A percentile compares a stretch with the other conserved stretches of the same genome.
Conservation (phyloP, 2,329 filamentous ascomycete genomes). For the Fusarium sp. region DNA sequence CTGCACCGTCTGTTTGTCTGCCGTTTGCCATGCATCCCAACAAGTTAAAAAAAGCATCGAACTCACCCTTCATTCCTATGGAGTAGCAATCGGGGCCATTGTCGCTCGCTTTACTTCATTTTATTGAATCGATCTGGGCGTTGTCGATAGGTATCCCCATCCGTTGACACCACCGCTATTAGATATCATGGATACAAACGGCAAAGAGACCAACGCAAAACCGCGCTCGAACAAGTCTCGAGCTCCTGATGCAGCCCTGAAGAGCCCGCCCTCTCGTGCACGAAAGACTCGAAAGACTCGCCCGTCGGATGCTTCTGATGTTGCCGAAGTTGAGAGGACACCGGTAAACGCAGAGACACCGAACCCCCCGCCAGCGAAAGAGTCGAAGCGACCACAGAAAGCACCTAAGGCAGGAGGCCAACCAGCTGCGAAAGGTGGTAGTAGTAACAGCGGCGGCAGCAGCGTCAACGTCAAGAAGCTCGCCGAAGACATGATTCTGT, state of each 20-base stretch:
- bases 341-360: not conserved
- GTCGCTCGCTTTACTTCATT: no score
- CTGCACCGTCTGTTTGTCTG: not conserved
- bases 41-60: not conserved
- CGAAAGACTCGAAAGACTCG: not conserved
- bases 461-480: slow-evolving; percentile 17
- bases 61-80: not conserved
- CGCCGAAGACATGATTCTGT: slow-evolving; percentile 34
- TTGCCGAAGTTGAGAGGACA: not conserved
- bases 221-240: not conserved
- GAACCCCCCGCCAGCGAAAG: not conserved
- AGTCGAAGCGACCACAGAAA: not conserved
- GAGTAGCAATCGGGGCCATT: not conserved
- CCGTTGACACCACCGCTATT: not conserved
- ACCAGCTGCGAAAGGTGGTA: not conserved
- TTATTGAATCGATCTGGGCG: not conserved
- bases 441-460: not conserved
- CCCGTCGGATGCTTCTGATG: not conserved
- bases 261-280: no score
- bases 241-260: not conserved
- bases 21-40: slow-evolving; percentile 4
- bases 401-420: slow-evolving; percentile 1
- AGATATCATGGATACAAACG: slow-evolving; percentile 10
- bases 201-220: not conserved
- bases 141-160: not conserved